Percentiles rank a stretch among this genome's conserved stretches.
Evolutionary conservation across 768 basidiomycete species (phyloP).

Genomic region (Harrya chromipes): DNA sequence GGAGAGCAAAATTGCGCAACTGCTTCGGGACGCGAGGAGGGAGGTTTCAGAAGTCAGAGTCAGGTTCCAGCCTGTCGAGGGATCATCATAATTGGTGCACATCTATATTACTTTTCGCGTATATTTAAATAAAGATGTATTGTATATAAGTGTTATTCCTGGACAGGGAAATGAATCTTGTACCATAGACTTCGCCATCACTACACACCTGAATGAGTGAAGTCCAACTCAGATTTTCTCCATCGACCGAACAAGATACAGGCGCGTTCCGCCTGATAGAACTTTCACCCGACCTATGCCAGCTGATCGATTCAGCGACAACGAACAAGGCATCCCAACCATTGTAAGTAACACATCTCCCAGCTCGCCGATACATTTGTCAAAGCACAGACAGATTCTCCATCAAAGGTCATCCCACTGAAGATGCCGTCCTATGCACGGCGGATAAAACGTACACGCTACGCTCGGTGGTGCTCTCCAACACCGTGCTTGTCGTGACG

Average conservation of each 20-base stretch:
- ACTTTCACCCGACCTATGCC: constrained; percentile 65
- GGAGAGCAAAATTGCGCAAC: constrained; percentile 56
- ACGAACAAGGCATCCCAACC: constrained; percentile 33
- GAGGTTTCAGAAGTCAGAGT: constrained; percentile 74
- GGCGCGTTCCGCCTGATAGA: constrained; percentile 70
- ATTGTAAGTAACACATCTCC: constrained; percentile 10
- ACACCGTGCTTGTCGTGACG: constrained; percentile 76
- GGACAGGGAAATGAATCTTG: too few species aligned
- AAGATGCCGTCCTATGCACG: constrained; percentile 92
- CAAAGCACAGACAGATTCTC: constrained; percentile 44
- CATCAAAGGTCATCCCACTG: constrained; percentile 77
- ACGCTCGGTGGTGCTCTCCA: constrained; percentile 86
- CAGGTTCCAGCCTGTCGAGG: constrained; percentile 50
- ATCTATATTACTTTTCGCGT: background rate
- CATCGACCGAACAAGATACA: constrained; percentile 42
- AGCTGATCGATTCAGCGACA: constrained; percentile 53
- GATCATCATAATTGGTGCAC: constrained; percentile 2
- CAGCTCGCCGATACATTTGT: background rate
- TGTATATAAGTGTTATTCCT: background rate
- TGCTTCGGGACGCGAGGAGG: constrained; percentile 53
- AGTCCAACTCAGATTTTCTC: constrained; percentile 50
- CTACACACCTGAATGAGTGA: constrained; percentile 22
- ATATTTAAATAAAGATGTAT: background rate
- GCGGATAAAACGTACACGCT: constrained; percentile 73
- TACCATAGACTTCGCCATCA: background rate